Evolutionary conservation across 1,284 basidiomycete species (phyloP).

Genomic region (Sanguinoderma infundibulare): DNA sequence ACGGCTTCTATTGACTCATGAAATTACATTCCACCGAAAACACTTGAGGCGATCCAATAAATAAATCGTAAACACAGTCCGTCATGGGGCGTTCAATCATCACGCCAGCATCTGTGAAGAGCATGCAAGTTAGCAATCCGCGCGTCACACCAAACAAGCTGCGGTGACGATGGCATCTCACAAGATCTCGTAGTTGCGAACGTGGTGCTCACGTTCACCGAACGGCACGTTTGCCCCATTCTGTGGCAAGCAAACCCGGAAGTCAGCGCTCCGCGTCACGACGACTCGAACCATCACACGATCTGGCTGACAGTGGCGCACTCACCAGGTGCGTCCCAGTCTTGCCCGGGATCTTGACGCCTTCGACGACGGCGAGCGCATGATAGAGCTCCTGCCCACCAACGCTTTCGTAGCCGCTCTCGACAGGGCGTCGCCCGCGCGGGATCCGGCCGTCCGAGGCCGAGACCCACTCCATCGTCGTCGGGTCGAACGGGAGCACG

Average conservation of each 20-base stretch:
- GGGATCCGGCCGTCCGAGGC: background rate
- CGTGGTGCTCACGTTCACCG: background rate
- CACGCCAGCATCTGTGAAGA: background rate
- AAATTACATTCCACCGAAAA: background rate
- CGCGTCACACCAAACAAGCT: background rate
- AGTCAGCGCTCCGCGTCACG: background rate
- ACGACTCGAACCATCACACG: background rate
- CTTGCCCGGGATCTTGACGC: background rate
- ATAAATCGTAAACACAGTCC: background rate
- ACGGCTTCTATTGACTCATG: background rate
- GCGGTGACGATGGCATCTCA: background rate
- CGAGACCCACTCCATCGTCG: conserved; percentile 1
- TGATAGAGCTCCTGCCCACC: background rate
- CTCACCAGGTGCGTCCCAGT: background rate
- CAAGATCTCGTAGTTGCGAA: conserved; percentile 2
- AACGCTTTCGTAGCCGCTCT: background rate
- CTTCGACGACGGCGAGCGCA: background rate
- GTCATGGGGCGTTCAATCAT: background rate
- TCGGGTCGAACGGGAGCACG: background rate
- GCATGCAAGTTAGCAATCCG: background rate
- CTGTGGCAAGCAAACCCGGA: background rate
- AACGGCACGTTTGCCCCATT: background rate
- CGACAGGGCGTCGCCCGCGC: background rate
- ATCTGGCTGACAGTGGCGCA: background rate
- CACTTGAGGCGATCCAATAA: background rate